Base-by-base conservation (phyloP, 192 early-diverging fungal genomes). In the Mortierella hygrophila region DNA sequence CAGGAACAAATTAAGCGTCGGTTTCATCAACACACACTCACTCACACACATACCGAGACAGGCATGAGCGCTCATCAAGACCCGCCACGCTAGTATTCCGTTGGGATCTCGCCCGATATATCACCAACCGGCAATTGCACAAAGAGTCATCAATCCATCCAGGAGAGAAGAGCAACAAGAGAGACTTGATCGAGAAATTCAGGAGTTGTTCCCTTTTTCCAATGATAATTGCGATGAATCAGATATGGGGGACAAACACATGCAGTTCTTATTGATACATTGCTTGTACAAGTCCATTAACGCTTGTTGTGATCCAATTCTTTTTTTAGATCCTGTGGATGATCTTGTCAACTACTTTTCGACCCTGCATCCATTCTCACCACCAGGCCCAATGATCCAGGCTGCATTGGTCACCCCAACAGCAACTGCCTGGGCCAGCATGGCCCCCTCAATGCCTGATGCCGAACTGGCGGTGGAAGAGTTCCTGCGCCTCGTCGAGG, bases 291-390 rank as follows among this genome's bases (percentile, higher is more conserved):
- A 52, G 16, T 0, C 18, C 5, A 65, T 57, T 68, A 42, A 49
- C 32, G 35, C 32, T 68, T 57, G 71, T 20, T 8, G 1, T 1
- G 41, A 47, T 68, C 7, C 26, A 5, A 57, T 79, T 71, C 75
- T 41, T 55, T 60, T 70, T 70, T 44, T 74, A 75, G 77, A 76
- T 79, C 83, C 79, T n/a, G 76, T 87, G 29, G 88, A 91, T 47
- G 84, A 83, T 23, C 68, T 91, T 47, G 38, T 82, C 37, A 74
- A 84, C 41, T 88, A 88, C 69, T 80, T 91, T 68, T 78, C 80
- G 15, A 81, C 76, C 29, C 82, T 89, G n/a, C 87, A 87, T 7
- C 90, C 87, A 26, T 89, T 81, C 65, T 79, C 82, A 41, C 70
- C 82, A 37, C 88, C 90, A 75, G n/a, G 23, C 42, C 70, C 75